Base-by-base conservation (phyloP, 371 early-diverging fungal species). In the Actinomortierella ambigua region DNA sequence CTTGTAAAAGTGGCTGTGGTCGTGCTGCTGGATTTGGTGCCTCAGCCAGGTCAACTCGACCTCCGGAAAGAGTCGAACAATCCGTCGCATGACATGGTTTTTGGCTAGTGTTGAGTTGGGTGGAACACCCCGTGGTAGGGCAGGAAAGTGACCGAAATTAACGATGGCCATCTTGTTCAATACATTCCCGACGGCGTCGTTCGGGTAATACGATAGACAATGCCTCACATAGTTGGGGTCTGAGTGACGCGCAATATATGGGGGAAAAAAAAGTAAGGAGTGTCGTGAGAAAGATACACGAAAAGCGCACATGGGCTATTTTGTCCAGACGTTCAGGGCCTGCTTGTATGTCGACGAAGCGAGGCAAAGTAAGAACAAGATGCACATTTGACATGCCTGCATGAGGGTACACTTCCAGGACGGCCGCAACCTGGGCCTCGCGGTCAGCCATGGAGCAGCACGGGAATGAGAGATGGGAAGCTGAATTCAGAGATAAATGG, bases 1-100 rank as follows among this genome's bases (percentile, higher is more conserved):
- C 29, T 75, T 60, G 26, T 83, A 77, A 22, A 85, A 51, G 53
- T 76, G 75, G 40, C 75, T 79, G 50, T 70, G 77, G 3, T 59
- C 24, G 23, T 66, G 58, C 2, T 43, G 47, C 24, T 65, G n/a
- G 4, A 85, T 50, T 15, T 53, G 42, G 8, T 78, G 76, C 13
- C 85, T 65, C 15, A 85, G 52, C 46, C 76, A 76, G 13, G 60
- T 50, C 26, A 81, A 52, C 46, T 84, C 78, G 44, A 76, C 75
- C 41, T 79, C 81, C 3, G 86, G 86, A 55, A 85, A 85, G 11
- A 85, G 53, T n/a, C 82, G 81, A 9, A 78, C 76, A 0, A 84
- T 57, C 24, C 75, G 47, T 15, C 61, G 57, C 22, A 85, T 59
- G 46, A 65, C 77, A 17, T 65, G 39, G 50, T 85, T 84, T 24